Evolutionary conservation across 1,284 basidiomycete species (phyloP).

Genomic region (Cryptococcus floricola): DNA sequence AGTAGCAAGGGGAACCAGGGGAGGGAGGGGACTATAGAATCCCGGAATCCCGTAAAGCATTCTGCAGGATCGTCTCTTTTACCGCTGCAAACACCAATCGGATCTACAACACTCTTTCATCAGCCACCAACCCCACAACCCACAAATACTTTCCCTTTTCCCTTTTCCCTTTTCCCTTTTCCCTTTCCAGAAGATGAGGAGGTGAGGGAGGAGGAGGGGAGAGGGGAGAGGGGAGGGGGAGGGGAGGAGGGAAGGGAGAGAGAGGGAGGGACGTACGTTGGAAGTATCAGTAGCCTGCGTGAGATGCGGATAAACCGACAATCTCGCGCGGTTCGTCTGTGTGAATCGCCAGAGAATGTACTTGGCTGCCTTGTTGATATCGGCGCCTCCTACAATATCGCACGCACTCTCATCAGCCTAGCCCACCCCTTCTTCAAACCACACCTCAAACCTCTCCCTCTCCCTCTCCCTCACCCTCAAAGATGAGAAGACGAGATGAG

Average conservation of each 20-base stretch:
- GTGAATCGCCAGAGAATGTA: conserved; percentile 97
- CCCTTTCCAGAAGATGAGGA: too few relatives aligned
- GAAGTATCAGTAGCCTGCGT: conserved; percentile 60
- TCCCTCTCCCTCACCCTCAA: too few relatives aligned
- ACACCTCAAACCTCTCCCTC: too few relatives aligned
- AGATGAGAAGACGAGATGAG: too few relatives aligned
- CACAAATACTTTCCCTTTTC: background rate
- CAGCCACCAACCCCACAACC: too few relatives aligned
- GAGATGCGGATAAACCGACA: conserved; percentile 84
- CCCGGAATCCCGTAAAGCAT: conserved; percentile 47
- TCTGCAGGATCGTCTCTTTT: conserved; percentile 92
- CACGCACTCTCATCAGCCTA: background rate
- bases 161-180: too few relatives aligned
- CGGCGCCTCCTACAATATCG: conserved; percentile 62
- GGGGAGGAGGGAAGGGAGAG: too few relatives aligned
- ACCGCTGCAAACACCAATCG: conserved; percentile 92
- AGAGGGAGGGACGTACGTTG: conserved; percentile 58
- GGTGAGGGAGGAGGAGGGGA: too few relatives aligned
- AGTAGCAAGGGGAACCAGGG: background rate
- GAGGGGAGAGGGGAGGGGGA: too few relatives aligned
- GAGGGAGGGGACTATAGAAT: conserved; percentile 39
- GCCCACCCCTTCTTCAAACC: too few relatives aligned
- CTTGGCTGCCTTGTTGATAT: conserved; percentile 97
- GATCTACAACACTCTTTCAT: conserved; percentile 49
- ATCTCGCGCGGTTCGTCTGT: conserved; percentile 81